phyloP scores from a whole-genome alignment of 352 stramenopile species.

The Phytophthora lateralis region DNA sequence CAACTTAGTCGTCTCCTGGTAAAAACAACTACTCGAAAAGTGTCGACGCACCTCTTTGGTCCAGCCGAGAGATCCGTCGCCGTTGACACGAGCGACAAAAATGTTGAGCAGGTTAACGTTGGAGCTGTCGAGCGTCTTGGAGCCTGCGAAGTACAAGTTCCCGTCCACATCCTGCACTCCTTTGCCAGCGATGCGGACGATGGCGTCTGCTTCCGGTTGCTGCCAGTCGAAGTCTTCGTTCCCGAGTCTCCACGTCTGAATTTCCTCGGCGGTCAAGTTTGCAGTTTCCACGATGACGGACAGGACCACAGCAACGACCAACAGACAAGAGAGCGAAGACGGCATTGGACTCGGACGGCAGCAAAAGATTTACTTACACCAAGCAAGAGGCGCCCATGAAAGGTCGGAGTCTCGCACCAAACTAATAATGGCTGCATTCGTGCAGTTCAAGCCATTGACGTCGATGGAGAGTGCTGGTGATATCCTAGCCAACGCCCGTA shows the following conservation, averaged over 20 bases:
- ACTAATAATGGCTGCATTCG: too few species aligned
- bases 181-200: slow-evolving; percentile 45
- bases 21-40: neutral
- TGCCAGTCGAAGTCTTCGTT: slow-evolving; percentile 64
- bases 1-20: neutral
- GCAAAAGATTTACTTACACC: neutral
- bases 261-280: slow-evolving; percentile 39
- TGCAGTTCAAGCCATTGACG: too few species aligned
- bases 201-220: slow-evolving; percentile 35
- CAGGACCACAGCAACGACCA: neutral
- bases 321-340: neutral
- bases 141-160: slow-evolving; percentile 69
- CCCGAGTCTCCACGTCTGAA: slow-evolving; percentile 44
- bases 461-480: too few species aligned
- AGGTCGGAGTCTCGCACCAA: slow-evolving; percentile 1
- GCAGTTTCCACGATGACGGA: neutral
- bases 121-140: slow-evolving; percentile 39
- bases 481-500: too few species aligned
- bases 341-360: neutral
- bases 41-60: slow-evolving; percentile 45
- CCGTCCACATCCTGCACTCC: slow-evolving; percentile 44
- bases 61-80: slow-evolving; percentile 51
- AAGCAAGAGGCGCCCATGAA: slow-evolving; percentile 12
- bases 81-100: slow-evolving; percentile 59
- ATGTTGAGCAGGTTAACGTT: slow-evolving; percentile 47